These are phyloP conservation scores for Galeopsis tetrahit DNA, from an alignment of 257 asterid genomes.

Conservation along the genomic window DNA sequence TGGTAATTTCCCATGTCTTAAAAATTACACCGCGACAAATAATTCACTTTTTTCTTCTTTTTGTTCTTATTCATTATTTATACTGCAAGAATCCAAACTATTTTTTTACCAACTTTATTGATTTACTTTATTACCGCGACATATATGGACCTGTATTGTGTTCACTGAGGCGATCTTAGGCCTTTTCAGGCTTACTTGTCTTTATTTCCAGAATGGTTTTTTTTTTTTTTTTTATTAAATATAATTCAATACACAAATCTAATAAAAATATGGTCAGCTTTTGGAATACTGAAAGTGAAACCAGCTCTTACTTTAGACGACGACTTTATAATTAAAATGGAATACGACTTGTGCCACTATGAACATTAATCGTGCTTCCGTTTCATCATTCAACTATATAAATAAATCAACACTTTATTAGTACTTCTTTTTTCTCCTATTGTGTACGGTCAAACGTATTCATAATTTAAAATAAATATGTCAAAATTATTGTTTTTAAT, in stretches of 20 bases:
- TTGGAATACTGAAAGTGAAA: not conserved
- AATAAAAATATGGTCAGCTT: not conserved
- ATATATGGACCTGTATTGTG: not conserved
- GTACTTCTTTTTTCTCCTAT: not conserved
- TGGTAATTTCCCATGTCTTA: conserved; percentile 21
- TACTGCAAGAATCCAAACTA: not conserved
- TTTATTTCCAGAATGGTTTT: not conserved
- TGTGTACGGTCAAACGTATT: too few relatives aligned
- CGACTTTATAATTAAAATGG: conserved; percentile 24
- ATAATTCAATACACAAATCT: too few relatives aligned
- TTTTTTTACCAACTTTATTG: conserved; percentile 11
- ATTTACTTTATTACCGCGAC: not conserved
- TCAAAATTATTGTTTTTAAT: too few relatives aligned
- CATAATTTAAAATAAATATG: too few relatives aligned
- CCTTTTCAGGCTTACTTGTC: conserved; percentile 6
- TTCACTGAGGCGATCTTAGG: not conserved
- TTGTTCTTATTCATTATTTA: conserved; percentile 15
- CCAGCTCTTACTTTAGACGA: not conserved
- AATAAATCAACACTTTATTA: conserved; percentile 7
- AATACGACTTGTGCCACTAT: conserved; percentile 42
- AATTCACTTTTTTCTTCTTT: not conserved
- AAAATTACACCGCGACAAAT: not conserved
- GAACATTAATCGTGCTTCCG: not conserved
- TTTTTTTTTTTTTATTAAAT: not conserved
- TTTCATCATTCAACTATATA: conserved; percentile 23